Conservation (phyloP, 345 rosid genomes). For the Lagerstroemia speciosa region DNA sequence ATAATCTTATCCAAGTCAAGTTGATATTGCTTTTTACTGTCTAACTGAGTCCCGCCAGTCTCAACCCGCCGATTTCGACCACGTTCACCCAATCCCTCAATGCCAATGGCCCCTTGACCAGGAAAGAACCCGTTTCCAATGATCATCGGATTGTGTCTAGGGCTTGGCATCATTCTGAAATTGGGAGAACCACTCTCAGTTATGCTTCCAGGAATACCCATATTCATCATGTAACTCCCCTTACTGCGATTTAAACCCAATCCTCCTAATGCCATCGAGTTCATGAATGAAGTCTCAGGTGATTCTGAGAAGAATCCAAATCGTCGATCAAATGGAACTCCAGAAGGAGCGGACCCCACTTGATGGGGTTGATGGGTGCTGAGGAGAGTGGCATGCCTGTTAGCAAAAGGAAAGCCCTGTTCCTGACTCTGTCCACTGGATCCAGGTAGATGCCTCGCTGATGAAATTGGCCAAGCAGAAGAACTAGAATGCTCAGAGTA, state of each 20-base stretch:
- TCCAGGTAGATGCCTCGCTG: conserved; percentile 47
- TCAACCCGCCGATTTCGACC: conserved; percentile 37
- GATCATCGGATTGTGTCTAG: conserved; percentile 38
- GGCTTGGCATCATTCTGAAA: conserved; percentile 47
- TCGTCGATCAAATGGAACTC: conserved; percentile 66
- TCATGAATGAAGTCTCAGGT: conserved; percentile 59
- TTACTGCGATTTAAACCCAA: conserved; percentile 33
- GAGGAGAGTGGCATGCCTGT: conserved; percentile 37
- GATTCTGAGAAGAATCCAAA: conserved; percentile 74
- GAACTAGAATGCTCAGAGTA: conserved; percentile 47
- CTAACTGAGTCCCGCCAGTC: conserved; percentile 41
- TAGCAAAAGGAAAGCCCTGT: conserved; percentile 37
- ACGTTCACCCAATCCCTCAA: conserved; percentile 48
- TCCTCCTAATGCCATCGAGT: conserved; percentile 42
- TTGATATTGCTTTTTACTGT: conserved; percentile 62
- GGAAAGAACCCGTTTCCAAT: conserved; percentile 42
- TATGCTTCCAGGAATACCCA: conserved; percentile 40
- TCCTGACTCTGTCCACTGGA: conserved; percentile 34
- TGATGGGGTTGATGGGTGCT: conserved; percentile 52
- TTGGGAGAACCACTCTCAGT: conserved; percentile 44
- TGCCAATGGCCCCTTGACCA: conserved; percentile 34
- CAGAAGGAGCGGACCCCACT: conserved; percentile 92
- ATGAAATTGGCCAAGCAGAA: conserved; percentile 57
- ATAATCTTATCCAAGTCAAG: conserved; percentile 79
- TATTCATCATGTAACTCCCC: conserved; percentile 38